Evolutionary conservation across 495 filamentous ascomycete species (phyloP).

Genomic region (Oidiodendron maius): DNA sequence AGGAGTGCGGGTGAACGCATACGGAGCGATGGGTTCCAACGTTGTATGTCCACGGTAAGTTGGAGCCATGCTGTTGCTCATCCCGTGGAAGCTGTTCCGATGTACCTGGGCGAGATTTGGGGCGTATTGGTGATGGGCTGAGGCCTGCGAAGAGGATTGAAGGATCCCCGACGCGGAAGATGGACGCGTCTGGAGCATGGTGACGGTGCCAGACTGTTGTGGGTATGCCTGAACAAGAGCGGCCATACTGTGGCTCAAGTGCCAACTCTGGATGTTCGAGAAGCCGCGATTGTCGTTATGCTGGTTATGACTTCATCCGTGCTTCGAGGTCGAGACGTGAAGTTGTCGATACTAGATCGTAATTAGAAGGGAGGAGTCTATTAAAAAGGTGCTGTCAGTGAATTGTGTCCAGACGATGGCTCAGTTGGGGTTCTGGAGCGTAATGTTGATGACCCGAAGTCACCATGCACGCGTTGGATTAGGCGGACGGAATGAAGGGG

Average conservation of each 20-base stretch:
- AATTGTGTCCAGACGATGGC: neutral
- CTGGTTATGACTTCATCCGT: slow-evolving; percentile 10
- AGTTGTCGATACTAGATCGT: neutral
- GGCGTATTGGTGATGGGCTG: slow-evolving; percentile 50
- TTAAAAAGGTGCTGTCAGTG: neutral
- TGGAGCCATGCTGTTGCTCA: slow-evolving; percentile 42
- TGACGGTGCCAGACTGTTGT: slow-evolving; percentile 71
- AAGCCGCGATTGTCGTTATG: slow-evolving; percentile 5
- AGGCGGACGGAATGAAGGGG: slow-evolving; percentile 6
- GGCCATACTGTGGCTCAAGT: slow-evolving; percentile 56
- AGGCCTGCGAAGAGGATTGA: slow-evolving; percentile 42
- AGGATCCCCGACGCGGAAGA: slow-evolving; percentile 64
- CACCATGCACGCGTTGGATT: slow-evolving; percentile 14
- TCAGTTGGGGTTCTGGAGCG: neutral
- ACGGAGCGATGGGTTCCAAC: slow-evolving; percentile 68
- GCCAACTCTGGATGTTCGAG: neutral
- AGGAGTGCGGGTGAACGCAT: slow-evolving; percentile 78
- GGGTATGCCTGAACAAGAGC: slow-evolving; percentile 88
- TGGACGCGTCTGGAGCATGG: slow-evolving; percentile 76
- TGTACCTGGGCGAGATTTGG: slow-evolving; percentile 49
- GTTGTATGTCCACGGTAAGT: slow-evolving; percentile 65
- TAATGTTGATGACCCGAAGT: slow-evolving; percentile 11
- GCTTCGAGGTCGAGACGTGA: neutral
- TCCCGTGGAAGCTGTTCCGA: slow-evolving; percentile 57
- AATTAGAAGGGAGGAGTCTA: neutral